A percentile compares a stretch with the other conserved stretches of the same genome.
These are phyloP conservation scores for Acer campestre DNA, from an alignment of 345 rosid species.

Conservation along the genomic window DNA sequence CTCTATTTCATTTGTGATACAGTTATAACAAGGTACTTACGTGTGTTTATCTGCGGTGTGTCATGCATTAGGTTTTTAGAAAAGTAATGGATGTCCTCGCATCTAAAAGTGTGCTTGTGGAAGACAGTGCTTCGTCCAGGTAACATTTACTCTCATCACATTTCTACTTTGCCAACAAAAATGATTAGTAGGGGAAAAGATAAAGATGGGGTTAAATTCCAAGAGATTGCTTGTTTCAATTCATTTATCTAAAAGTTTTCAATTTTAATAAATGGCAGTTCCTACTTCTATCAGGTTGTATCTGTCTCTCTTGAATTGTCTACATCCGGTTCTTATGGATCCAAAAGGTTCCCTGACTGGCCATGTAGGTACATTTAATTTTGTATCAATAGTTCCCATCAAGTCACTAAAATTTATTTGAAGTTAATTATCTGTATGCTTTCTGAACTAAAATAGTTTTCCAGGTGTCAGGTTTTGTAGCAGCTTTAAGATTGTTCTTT, in stretches of 20 bases:
- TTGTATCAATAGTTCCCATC: conserved; percentile 8
- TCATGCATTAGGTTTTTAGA: conserved; percentile 60
- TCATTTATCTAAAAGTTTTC: background rate
- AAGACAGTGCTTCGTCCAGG: conserved; percentile 73
- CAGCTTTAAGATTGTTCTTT: conserved; percentile 71
- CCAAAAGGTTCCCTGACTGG: conserved; percentile 70
- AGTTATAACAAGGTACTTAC: conserved; percentile 9
- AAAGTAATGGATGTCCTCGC: conserved; percentile 81
- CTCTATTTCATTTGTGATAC: conserved; percentile 11
- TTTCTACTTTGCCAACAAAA: background rate
- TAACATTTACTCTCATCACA: conserved; percentile 19
- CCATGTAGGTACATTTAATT: conserved; percentile 60
- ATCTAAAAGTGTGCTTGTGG: conserved; percentile 55
- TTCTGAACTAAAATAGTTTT: conserved; percentile 22
- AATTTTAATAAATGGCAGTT: background rate
- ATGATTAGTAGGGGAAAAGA: background rate
- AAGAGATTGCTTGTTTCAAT: background rate
- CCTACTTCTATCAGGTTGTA: conserved; percentile 60
- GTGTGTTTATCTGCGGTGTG: conserved; percentile 10
- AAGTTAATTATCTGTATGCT: conserved; percentile 9
- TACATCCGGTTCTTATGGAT: conserved; percentile 71
- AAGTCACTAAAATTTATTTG: background rate
- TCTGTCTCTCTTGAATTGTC: conserved; percentile 73
- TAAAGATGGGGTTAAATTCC: background rate
- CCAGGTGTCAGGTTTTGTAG: conserved; percentile 84